Percentiles rank a stretch among this genome's conserved stretches.
Evolutionary conservation across 2,329 filamentous ascomycete genomes (phyloP).

Genomic region (Byssothecium circinans): DNA sequence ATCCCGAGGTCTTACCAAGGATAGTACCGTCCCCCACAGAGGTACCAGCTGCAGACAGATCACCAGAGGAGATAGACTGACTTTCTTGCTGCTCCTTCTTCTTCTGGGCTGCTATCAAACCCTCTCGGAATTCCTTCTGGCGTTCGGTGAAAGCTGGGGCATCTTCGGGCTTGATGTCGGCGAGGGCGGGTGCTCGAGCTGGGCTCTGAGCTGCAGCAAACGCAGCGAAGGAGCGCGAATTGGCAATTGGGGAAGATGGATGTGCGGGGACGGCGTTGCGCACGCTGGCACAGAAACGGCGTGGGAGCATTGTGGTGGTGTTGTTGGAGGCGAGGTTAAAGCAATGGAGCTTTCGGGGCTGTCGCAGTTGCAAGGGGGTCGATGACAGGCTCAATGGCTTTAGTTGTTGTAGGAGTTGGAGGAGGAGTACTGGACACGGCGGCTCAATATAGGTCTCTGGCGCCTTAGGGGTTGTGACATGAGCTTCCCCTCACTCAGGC

Average conservation of each 20-base stretch:
- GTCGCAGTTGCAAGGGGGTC: too few relatives aligned
- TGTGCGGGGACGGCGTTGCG: slow-evolving; percentile 22
- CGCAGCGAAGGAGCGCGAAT: slow-evolving; percentile 33
- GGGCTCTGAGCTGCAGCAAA: slow-evolving; percentile 27
- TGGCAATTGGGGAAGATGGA: slow-evolving; percentile 5
- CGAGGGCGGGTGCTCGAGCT: slow-evolving; percentile 66
- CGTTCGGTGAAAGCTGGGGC: slow-evolving; percentile 77
- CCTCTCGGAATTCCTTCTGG: slow-evolving; percentile 84
- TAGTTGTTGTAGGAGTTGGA: background rate
- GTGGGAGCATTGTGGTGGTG: slow-evolving; percentile 34
- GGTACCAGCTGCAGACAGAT: slow-evolving; percentile 48
- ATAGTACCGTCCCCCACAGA: slow-evolving; percentile 19
- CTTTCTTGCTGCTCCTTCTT: slow-evolving; percentile 80
- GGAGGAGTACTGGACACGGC: background rate
- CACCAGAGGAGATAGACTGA: slow-evolving; percentile 57
- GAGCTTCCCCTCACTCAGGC: background rate
- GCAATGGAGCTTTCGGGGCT: too few relatives aligned
- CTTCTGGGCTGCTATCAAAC: slow-evolving; percentile 74
- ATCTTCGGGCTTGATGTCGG: slow-evolving; percentile 76
- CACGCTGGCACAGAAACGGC: slow-evolving; percentile 31
- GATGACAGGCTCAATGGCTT: background rate
- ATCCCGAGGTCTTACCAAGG: slow-evolving; percentile 58
- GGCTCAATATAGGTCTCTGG: too few relatives aligned
- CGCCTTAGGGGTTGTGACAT: background rate
- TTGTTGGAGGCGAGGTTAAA: background rate